phyloP scores from a whole-genome alignment of 257 asterid genomes.

The Nicotiana noctiflora region DNA sequence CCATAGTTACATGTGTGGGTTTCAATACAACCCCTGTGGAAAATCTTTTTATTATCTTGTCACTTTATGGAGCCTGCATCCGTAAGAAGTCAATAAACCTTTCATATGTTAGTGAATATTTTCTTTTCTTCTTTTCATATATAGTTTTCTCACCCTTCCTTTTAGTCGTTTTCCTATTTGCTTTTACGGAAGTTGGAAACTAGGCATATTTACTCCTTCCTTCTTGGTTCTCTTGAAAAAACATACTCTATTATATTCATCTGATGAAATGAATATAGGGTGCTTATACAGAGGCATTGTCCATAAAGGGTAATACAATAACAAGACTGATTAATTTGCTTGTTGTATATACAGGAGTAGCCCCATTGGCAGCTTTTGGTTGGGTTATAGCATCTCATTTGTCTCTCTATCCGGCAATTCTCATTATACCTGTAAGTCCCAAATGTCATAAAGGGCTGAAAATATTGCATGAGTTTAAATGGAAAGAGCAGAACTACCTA shows the following conservation, averaged over 20 bases:
- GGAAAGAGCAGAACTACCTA: not conserved
- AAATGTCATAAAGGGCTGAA: constrained; percentile 6
- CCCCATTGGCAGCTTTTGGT: constrained; percentile 90
- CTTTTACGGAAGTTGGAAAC: not conserved
- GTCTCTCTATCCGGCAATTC: constrained; percentile 73
- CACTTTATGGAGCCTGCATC: constrained; percentile 84
- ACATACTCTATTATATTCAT: not conserved
- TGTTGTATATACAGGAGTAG: constrained; percentile 46
- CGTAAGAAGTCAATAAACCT: constrained; percentile 39
- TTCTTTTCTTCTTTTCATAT: not conserved
- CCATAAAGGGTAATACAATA: not conserved
- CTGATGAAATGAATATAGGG: not conserved
- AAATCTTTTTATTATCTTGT: constrained; percentile 58
- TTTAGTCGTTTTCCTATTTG: not conserved
- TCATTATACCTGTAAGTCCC: constrained; percentile 72
- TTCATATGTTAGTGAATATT: constrained; percentile 9
- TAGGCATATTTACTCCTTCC: not conserved
- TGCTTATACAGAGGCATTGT: not conserved
- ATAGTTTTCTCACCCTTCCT: not conserved
- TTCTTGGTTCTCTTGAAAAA: not conserved
- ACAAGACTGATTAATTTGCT: constrained; percentile 13
- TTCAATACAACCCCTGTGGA: constrained; percentile 82
- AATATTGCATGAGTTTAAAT: not conserved
- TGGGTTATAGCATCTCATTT: constrained; percentile 91
- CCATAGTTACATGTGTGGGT: constrained; percentile 79